Base-by-base conservation (phyloP, 371 early-diverging fungal species). In the Mucor velutinosus region DNA sequence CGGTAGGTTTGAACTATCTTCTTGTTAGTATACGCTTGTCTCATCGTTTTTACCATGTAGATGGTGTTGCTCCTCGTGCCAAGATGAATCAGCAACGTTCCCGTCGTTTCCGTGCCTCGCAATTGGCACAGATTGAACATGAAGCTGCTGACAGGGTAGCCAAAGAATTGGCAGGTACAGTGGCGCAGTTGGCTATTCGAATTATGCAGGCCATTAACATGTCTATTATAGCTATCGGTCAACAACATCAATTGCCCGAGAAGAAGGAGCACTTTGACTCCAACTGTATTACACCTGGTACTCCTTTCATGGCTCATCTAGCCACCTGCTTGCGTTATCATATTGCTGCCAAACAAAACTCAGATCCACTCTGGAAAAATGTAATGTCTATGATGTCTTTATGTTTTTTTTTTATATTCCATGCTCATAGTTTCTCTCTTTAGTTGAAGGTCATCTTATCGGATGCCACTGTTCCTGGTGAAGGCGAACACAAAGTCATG, bases 401-500 rank as follows among this genome's bases (percentile, higher is more conserved):
- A 12, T 35, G 37, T 6, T 41, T 29, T 12, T 19, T 32, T 64
- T 30, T 10, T 14, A 14, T 11, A 39, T 27, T 15, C 7, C 15
- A 43, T 43, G 12, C 27, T 43, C 45, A 37, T 27, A 14, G 51
- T 15, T n/a, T 55, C 29, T 70, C 60, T 43, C 60, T 30, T 49
- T 75, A 93, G 90, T 75, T 94, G 21, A 93, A 95, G 75, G 91
- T 98, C 17, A 92, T 99, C 62, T 86, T 99, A 27, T 97, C 97
- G 4, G 98, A 96, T 71, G 95, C 95, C 45, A 93, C 93, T 33
- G 98, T 98, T 7, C 98, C 99, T 17, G 99, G 99, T 69, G 99
- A 99, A 87, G 99, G 99, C 70, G 99, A 99, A 81, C 99, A 99
- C 79, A 99, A 99, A 80, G 97, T 99, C 72, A 98, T 99, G 97